Conservation (phyloP, 768 basidiomycete genomes). For the Boletus rubescentipes region DNA sequence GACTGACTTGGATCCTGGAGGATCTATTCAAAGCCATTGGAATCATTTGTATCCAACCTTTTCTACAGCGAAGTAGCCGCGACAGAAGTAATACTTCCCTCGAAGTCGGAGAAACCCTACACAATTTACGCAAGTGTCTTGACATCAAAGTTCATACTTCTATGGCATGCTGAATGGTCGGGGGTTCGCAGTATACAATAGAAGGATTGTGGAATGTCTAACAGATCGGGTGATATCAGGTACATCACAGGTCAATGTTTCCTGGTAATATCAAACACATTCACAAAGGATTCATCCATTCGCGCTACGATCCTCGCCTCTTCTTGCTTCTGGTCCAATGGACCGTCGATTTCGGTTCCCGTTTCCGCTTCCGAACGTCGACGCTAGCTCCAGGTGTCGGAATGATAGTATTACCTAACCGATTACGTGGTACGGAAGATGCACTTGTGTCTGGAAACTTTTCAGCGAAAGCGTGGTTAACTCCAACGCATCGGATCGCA, state of each 20-base stretch:
- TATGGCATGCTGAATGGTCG: constrained; percentile 6
- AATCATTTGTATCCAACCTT: constrained; percentile 68
- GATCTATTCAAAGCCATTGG: constrained; percentile 77
- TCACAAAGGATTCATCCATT: background rate
- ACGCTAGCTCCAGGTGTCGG: background rate
- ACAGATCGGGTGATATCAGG: background rate
- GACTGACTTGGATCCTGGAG: constrained; percentile 77
- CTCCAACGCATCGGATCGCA: constrained; percentile 22
- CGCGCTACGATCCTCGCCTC: background rate
- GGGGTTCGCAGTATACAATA: background rate
- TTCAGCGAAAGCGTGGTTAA: constrained; percentile 14
- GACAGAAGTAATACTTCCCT: constrained; percentile 31
- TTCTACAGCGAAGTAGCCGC: constrained; percentile 24
- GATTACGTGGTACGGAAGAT: background rate
- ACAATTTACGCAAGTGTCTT: constrained; percentile 67
- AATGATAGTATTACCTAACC: background rate
- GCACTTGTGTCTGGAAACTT: constrained; percentile 7
- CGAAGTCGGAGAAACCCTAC: constrained; percentile 50
- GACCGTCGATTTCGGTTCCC: background rate
- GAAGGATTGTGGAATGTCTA: background rate
- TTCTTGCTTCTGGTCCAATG: constrained; percentile 7
- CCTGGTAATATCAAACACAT: constrained; percentile 2
- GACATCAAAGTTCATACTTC: constrained; percentile 48
- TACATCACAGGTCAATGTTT: constrained; percentile 6
- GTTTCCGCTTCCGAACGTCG: constrained; percentile 15